phyloP scores from a whole-genome alignment of 148 eudicot genomes.

The Arctostaphylos glauca region DNA sequence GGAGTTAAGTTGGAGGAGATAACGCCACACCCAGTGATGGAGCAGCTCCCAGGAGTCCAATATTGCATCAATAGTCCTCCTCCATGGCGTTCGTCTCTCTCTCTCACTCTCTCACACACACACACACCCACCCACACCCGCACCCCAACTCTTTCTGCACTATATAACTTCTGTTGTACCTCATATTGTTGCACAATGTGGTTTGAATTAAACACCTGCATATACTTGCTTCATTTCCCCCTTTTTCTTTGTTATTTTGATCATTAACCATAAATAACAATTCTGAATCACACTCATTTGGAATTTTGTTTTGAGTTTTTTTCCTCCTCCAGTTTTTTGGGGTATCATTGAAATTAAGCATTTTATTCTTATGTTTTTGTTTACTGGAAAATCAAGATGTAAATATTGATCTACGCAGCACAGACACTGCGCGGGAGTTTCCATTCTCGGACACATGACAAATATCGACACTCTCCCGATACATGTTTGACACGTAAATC shows the following conservation, averaged over 20 bases:
- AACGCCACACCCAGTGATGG: slow-evolving; percentile 69
- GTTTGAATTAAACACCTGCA: neutral
- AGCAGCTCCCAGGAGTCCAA: slow-evolving; percentile 60
- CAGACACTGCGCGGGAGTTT: too few species aligned
- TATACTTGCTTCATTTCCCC: neutral
- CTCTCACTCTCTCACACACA: neutral
- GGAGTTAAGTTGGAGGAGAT: slow-evolving; percentile 35
- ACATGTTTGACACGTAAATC: too few species aligned
- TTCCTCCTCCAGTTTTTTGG: too few species aligned
- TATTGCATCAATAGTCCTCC: slow-evolving; percentile 77
- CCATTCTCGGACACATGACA: too few species aligned
- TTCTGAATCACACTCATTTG: neutral
- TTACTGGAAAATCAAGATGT: neutral
- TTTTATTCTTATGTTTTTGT: neutral
- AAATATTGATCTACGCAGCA: neutral
- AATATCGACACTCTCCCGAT: too few species aligned
- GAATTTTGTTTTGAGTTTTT: neutral
- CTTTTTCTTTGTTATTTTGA: neutral
- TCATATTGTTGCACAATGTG: neutral
- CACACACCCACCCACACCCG: too few species aligned
- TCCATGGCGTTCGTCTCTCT: slow-evolving; percentile 47
- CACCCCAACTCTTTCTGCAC: neutral
- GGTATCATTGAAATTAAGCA: too few species aligned
- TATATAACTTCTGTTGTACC: neutral
- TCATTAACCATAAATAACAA: neutral